A percentile compares a stretch with the other conserved stretches of the same genome.
Evolutionary conservation across 805 yeast species (phyloP).

Genomic region (Ogataea paradorogensis): DNA sequence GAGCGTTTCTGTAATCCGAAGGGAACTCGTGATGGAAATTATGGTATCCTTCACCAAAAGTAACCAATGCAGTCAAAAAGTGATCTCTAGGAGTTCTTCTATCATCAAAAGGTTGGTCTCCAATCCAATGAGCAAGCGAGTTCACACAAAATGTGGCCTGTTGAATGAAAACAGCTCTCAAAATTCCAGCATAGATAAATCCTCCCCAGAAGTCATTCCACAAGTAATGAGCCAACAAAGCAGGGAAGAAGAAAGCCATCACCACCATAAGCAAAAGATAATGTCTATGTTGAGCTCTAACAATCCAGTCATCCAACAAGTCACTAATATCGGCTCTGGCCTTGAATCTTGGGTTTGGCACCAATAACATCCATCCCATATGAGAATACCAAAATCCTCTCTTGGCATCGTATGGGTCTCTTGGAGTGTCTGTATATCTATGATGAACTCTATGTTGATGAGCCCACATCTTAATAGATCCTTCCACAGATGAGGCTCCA

Average conservation of each 20-base stretch:
- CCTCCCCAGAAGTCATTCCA: conserved; percentile 71
- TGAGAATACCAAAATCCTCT: conserved; percentile 81
- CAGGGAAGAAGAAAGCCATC: conserved; percentile 62
- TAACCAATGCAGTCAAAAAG: conserved; percentile 73
- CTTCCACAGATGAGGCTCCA: conserved; percentile 82
- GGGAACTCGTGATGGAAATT: conserved; percentile 92
- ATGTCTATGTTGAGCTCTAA: conserved; percentile 78
- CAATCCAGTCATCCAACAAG: conserved; percentile 74
- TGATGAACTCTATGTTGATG: conserved; percentile 85
- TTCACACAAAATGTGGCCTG: conserved; percentile 87
- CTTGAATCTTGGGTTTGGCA: conserved; percentile 77
- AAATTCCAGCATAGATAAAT: conserved; percentile 69
- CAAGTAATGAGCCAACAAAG: conserved; percentile 49
- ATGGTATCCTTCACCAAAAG: conserved; percentile 88
- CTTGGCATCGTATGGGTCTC: conserved; percentile 88
- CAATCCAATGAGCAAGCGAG: conserved; percentile 84
- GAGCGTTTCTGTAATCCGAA: conserved; percentile 82
- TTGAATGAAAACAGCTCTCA: conserved; percentile 68
- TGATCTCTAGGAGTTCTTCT: conserved; percentile 86
- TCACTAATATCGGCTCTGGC: conserved; percentile 83
- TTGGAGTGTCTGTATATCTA: conserved; percentile 76
- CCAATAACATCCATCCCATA: conserved; percentile 80
- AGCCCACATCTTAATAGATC: conserved; percentile 88
- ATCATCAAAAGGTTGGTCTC: conserved; percentile 83
- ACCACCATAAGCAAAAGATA: conserved; percentile 60